Base-by-base conservation (phyloP, 768 basidiomycete genomes). In the Podaxis sp. region DNA sequence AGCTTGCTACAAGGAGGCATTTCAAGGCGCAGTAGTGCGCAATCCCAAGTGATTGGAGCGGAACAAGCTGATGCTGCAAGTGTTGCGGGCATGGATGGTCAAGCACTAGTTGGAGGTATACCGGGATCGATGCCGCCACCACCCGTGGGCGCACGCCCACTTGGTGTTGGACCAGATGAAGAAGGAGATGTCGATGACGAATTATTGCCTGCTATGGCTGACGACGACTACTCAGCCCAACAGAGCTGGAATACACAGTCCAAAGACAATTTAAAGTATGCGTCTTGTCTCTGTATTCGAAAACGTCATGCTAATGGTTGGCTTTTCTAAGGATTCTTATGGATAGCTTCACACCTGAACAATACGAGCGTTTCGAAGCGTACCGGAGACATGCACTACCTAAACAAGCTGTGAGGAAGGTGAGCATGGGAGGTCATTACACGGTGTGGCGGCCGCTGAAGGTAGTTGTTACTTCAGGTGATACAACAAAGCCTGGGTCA, bases 331-430 rank as follows among this genome's bases (percentile, higher is more conserved):
- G 92, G 69, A 90, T 94, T 51, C 76, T 95, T 62, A 91, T 95
- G 88, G 90, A 93, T 70, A 91, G 92, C 66, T 89, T 95, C 66
- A 87, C 86, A 62, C 82, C 87, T 1, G 85, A 79, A 13, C 93
- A 95, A 69, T 92, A 93, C 68, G 91, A 94, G 47, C 83, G 93
- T 1, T 95, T 94, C 64, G 93, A 95, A 67, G 89, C 90, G 0
- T 95, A 94, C 70, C 77, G 92, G 60, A 81, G 93, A 18, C 89
- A 91, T 65, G 91, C 90, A 1, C 73, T 95, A 18, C 88, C 90
- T 1, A 94, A 94, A 67, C 88, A 89, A 66, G 87, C 86, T 21
- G 89, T 95, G 2, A 77, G 91, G 27, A 93, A 89, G 79, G 93
- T 88, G 61, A 13, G 75, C 68, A 10, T 35, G 23, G 21, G 18